Evolutionary conservation across 1,139 yeast species (phyloP).

Genomic region (Sugiyamaella castrensis): DNA sequence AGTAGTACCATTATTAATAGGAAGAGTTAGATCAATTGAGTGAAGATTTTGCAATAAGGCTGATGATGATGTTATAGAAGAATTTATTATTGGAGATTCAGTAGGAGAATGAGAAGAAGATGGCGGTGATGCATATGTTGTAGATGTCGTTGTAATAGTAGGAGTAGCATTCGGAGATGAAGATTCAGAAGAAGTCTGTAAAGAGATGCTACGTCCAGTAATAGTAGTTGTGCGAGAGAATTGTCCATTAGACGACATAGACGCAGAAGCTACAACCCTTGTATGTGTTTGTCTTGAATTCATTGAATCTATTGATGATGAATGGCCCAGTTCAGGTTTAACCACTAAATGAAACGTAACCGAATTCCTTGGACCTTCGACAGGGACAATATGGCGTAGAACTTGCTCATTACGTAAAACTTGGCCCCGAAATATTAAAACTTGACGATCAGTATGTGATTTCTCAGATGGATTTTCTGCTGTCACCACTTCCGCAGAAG

Average conservation of each 20-base stretch:
- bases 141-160: not conserved
- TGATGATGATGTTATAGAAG: not conserved
- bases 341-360: slow-evolving; percentile 18
- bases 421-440: slow-evolving; percentile 17
- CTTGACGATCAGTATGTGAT: slow-evolving; percentile 14
- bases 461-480: slow-evolving; percentile 3
- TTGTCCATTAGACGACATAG: not conserved
- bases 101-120: not conserved
- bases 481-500: too few relatives aligned
- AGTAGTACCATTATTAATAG: not conserved
- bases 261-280: not conserved
- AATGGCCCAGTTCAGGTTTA: slow-evolving; percentile 5
- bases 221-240: too few relatives aligned
- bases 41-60: not conserved
- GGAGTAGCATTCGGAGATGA: not conserved
- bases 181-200: not conserved
- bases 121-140: not conserved
- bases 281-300: not conserved
- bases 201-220: not conserved
- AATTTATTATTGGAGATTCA: not conserved
- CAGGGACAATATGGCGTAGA: slow-evolving; percentile 1
- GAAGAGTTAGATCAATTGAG: slow-evolving; percentile 3
- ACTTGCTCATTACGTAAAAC: slow-evolving; percentile 14
- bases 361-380: slow-evolving; percentile 5
- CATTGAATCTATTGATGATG: not conserved